Evolutionary conservation across 1,284 basidiomycete genomes (phyloP).

Genomic region (Ganoderma boninense): DNA sequence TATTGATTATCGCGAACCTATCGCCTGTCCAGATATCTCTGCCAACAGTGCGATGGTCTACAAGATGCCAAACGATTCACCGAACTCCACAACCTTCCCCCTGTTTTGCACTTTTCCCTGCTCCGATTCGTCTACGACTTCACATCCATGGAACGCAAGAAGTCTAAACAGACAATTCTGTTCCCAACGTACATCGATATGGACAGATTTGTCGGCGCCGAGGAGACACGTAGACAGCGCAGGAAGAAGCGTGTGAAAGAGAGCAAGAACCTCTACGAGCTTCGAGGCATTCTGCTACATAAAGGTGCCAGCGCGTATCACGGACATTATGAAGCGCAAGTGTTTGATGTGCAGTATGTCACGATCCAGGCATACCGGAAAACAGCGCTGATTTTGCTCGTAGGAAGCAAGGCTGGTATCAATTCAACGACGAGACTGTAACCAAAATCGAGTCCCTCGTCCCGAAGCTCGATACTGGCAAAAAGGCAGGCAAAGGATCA

Average conservation of each 20-base stretch:
- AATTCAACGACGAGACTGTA: slow-evolving; percentile 87
- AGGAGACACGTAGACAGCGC: slow-evolving; percentile 24
- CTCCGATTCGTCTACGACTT: slow-evolving; percentile 90
- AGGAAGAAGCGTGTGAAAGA: slow-evolving; percentile 29
- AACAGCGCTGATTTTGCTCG: not conserved
- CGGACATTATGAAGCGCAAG: slow-evolving; percentile 92
- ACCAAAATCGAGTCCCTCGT: slow-evolving; percentile 66
- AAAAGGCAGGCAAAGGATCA: slow-evolving; percentile 21
- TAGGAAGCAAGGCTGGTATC: slow-evolving; percentile 84
- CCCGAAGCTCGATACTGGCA: slow-evolving; percentile 43
- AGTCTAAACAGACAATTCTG: slow-evolving; percentile 79
- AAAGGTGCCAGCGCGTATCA: slow-evolving; percentile 89
- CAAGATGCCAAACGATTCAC: slow-evolving; percentile 83
- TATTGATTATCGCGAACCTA: not conserved
- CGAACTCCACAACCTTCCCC: slow-evolving; percentile 75
- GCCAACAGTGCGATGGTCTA: slow-evolving; percentile 72
- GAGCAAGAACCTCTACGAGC: slow-evolving; percentile 66
- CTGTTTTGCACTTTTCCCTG: slow-evolving; percentile 88
- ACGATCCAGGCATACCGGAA: not conserved
- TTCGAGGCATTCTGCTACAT: slow-evolving; percentile 86
- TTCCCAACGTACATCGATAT: slow-evolving; percentile 84
- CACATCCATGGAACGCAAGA: slow-evolving; percentile 80
- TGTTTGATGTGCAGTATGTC: slow-evolving; percentile 78
- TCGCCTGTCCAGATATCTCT: slow-evolving; percentile 68
- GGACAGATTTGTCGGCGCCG: slow-evolving; percentile 60